phyloP scores from a whole-genome alignment of 2,329 filamentous ascomycete species.

The Penicillium thymicola region DNA sequence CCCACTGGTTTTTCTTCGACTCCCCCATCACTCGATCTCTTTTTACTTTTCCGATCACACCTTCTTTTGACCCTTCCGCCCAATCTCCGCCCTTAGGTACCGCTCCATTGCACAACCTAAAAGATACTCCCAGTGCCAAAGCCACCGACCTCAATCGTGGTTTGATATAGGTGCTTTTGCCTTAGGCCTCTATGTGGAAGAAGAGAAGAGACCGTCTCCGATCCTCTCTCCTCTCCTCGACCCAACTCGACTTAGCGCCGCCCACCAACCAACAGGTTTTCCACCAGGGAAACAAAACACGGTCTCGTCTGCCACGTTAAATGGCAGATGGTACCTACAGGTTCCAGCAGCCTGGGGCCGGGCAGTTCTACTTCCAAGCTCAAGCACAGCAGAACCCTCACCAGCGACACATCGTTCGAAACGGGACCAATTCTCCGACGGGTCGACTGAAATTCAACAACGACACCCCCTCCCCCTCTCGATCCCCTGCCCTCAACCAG shows the following conservation, averaged over 20 bases:
- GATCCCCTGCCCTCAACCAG: constrained; percentile 45
- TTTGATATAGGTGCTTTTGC: constrained; percentile 30
- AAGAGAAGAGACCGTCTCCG: constrained; percentile 47
- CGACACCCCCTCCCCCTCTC: constrained; percentile 49
- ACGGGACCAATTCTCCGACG: constrained; percentile 46
- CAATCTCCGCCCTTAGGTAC: constrained; percentile 24
- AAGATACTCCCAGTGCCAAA: constrained; percentile 8
- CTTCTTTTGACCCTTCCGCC: constrained; percentile 30
- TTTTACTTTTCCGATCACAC: constrained; percentile 1
- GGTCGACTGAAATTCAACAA: constrained; percentile 45
- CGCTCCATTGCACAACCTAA: constrained; percentile 15
- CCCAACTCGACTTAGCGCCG: constrained; percentile 22
- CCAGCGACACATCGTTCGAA: constrained; percentile 44
- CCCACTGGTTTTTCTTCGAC: constrained; percentile 10
- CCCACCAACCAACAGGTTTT: constrained; percentile 25
- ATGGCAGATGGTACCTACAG: constrained; percentile 56
- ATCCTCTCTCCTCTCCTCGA: constrained; percentile 33
- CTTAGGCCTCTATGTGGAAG: constrained; percentile 47
- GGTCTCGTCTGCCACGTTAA: constrained; percentile 50
- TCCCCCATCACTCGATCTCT: neutral
- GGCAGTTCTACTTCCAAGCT: constrained; percentile 49
- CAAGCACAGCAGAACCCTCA: constrained; percentile 44
- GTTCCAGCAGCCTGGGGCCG: constrained; percentile 54
- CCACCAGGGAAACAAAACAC: constrained; percentile 34
- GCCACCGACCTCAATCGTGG: constrained; percentile 18